Evolutionary conservation across 345 rosid species (phyloP), one percentile per base, ranked within the genome.

Genomic region (Gossypium raimondii): DNA sequence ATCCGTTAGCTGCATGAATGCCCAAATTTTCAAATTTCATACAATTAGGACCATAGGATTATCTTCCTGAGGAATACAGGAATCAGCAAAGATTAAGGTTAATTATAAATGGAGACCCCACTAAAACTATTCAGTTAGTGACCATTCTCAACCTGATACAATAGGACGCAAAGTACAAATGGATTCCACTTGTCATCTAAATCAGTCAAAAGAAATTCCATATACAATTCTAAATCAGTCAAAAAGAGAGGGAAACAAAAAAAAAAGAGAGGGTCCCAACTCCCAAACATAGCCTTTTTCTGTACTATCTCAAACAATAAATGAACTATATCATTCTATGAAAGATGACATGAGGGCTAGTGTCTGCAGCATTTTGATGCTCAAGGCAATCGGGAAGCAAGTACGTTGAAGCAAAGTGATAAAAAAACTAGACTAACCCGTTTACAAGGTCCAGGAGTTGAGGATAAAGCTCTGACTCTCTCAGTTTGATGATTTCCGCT

Each of bases 391-490:
- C 13, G 1, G 43, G 57, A 41, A 47, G 61, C 65, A 61, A 60
- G 61, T 27, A 29, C 10, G 45, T 38, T 3, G 13, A 72, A 38
- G 60, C 52, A 62, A 47, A 17, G 34, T 12, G 27, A n/a, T n/a
- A 12, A 48, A 62, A 7, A 73, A 73, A 13, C 27, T 10, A 44
- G 38, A 86, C 93, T 81, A 66, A 92, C 98, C 97, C 97, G 86
- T 95, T 90, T 11, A 91, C 90, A 2, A 92, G 89, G 74, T 95
- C 92, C 18, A 92, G 78, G 51, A 95, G 97, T 77, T 95, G 99
- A 63, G 99, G 96, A 70, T 86, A 91, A 7, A 95, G 94, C 78
- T 92, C 88, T 0, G 87, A 84, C 66, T 95, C 98, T 72, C 99
- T 87, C 67, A 95, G 73, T 76, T 90, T 91, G 82, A 90, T 76